These are phyloP conservation scores for Puccinia coronata DNA, from an alignment of 1,284 basidiomycete species.

Conservation along the genomic window DNA sequence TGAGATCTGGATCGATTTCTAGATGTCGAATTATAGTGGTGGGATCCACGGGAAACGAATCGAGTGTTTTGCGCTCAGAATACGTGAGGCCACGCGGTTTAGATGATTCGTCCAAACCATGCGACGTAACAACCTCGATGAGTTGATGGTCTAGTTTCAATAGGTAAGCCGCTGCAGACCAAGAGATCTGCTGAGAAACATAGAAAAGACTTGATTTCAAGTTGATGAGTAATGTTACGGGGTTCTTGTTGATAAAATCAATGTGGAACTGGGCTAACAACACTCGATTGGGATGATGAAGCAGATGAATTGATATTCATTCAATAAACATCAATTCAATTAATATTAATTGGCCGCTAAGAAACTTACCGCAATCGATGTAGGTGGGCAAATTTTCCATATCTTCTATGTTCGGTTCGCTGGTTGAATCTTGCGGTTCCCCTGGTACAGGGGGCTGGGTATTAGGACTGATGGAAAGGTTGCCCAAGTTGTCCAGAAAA, in stretches of 20 bases:
- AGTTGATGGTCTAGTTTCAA: neutral
- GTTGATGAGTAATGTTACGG: neutral
- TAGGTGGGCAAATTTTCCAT: too few relatives aligned
- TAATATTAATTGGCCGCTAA: too few relatives aligned
- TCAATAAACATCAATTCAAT: too few relatives aligned
- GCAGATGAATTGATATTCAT: too few relatives aligned
- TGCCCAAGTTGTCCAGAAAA: too few relatives aligned
- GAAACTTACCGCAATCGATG: too few relatives aligned
- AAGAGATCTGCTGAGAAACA: neutral
- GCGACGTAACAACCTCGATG: neutral
- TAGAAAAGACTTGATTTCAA: neutral
- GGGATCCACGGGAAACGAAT: neutral
- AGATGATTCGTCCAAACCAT: neutral
- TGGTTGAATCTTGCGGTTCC: too few relatives aligned
- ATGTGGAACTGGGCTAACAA: too few relatives aligned
- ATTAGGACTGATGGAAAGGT: too few relatives aligned
- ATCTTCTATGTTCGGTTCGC: too few relatives aligned
- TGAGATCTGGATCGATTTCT: constrained; percentile 2
- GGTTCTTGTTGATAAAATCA: neutral
- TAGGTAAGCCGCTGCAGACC: neutral
- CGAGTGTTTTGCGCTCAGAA: neutral
- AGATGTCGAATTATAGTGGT: neutral
- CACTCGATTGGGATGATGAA: too few relatives aligned
- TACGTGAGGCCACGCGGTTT: neutral
- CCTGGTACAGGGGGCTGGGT: too few relatives aligned